Conservation (phyloP, 106 monocot genomes). For the Dendrobium catenatum region DNA sequence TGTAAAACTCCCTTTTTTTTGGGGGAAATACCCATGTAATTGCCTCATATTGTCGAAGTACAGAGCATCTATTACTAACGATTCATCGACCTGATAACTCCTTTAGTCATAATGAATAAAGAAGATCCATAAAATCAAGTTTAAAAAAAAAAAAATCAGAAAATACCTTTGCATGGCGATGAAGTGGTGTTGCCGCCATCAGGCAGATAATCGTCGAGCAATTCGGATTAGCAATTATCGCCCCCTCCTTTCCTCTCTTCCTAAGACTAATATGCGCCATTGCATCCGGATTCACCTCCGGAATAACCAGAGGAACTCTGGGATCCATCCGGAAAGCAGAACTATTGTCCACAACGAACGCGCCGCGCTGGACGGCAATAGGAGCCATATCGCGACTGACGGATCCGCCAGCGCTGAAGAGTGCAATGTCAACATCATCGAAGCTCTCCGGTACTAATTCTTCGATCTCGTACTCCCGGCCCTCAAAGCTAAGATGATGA, state of each 20-base stretch:
- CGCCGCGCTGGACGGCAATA: conserved; percentile 61
- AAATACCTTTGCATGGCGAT: conserved; percentile 56
- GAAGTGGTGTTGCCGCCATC: conserved; percentile 90
- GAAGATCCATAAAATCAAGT: background rate
- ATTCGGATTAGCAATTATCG: conserved; percentile 86
- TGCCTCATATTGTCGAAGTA: too few relatives aligned
- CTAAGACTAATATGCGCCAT: conserved; percentile 56
- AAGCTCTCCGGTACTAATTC: conserved; percentile 76
- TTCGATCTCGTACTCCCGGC: conserved; percentile 49
- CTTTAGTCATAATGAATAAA: background rate
- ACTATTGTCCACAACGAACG: conserved; percentile 85
- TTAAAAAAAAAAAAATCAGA: background rate
- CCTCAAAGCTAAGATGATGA: conserved; percentile 55
- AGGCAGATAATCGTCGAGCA: conserved; percentile 95
- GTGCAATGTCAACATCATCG: conserved; percentile 75
- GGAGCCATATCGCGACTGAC: conserved; percentile 66
- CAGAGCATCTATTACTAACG: too few relatives aligned
- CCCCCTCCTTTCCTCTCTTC: conserved; percentile 52
- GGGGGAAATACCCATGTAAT: too few relatives aligned
- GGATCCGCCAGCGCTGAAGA: conserved; percentile 85
- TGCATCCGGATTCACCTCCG: conserved; percentile 88
- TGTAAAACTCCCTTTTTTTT: too few relatives aligned
- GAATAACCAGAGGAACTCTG: conserved; percentile 72
- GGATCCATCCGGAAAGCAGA: conserved; percentile 91
- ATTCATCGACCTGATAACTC: too few relatives aligned